Evolutionary conservation across 1,284 basidiomycete genomes (phyloP).

Genomic region (Takashimella koratensis): DNA sequence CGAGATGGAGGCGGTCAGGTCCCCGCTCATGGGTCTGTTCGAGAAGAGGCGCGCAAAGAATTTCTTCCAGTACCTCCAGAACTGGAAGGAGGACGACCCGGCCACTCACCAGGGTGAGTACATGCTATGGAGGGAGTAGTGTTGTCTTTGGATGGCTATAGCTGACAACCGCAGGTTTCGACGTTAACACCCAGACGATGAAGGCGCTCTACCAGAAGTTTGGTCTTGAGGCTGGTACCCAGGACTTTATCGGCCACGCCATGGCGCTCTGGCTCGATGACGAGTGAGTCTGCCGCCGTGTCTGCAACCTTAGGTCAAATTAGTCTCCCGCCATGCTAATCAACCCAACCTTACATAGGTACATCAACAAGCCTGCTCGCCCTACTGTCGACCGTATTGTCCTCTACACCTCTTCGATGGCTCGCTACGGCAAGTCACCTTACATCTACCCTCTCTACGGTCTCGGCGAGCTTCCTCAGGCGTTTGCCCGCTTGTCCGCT

Average conservation of each 20-base stretch:
- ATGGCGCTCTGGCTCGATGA: conserved; percentile 99
- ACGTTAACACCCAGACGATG: conserved; percentile 86
- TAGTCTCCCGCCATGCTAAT: too few species aligned
- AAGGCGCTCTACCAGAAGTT: conserved; percentile 93
- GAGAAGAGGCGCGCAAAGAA: conserved; percentile 98
- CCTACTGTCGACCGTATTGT: conserved; percentile 92
- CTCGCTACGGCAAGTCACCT: conserved; percentile 98
- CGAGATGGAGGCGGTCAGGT: conserved; percentile 94
- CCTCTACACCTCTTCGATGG: conserved; percentile 97
- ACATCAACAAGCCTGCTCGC: conserved; percentile 87
- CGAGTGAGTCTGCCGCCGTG: conserved; percentile 61
- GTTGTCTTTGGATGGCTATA: background rate
- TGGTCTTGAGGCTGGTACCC: conserved; percentile 92
- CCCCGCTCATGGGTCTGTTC: conserved; percentile 94
- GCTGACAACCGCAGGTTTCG: conserved; percentile 58
- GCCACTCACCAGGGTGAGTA: conserved; percentile 84
- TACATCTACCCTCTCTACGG: conserved; percentile 99
- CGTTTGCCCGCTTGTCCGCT: conserved; percentile 94
- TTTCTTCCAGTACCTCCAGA: conserved; percentile 97
- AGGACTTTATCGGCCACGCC: conserved; percentile 98
- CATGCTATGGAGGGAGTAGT: background rate
- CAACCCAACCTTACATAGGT: conserved; percentile 57
- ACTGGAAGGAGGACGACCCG: conserved; percentile 91
- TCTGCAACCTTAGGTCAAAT: too few species aligned
- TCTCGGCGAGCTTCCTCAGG: conserved; percentile 96